phyloP scores from a whole-genome alignment of 192 early-diverging fungal genomes.

The Gaertneriomyces sp. region DNA sequence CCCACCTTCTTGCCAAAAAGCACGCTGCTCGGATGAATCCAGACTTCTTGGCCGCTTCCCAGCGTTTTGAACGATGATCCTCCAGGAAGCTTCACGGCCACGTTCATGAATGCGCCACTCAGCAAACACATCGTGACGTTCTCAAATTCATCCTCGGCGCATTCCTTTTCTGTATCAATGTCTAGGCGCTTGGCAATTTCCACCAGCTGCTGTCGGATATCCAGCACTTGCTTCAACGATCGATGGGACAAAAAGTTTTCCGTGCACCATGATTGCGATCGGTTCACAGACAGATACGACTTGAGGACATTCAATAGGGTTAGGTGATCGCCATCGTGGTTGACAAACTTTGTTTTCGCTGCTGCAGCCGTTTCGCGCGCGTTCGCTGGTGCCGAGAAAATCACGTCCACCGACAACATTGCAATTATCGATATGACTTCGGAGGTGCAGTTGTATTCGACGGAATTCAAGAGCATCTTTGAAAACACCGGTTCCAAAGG shows the following conservation, averaged over 20 bases:
- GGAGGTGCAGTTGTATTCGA: constrained; percentile 65
- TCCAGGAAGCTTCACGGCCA: constrained; percentile 81
- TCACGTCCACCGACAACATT: constrained; percentile 84
- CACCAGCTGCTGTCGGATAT: constrained; percentile 82
- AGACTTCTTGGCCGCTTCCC: constrained; percentile 61
- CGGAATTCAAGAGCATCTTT: constrained; percentile 85
- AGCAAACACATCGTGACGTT: constrained; percentile 79
- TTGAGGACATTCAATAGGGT: constrained; percentile 83
- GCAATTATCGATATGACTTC: constrained; percentile 90
- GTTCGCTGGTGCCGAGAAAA: constrained; percentile 86
- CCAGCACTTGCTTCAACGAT: constrained; percentile 79
- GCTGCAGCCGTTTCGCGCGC: constrained; percentile 76
- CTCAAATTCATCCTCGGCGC: constrained; percentile 68
- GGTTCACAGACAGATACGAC: constrained; percentile 71
- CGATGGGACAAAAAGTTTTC: constrained; percentile 89
- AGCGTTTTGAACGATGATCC: constrained; percentile 74
- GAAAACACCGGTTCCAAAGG: constrained; percentile 87
- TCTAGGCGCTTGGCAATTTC: constrained; percentile 66
- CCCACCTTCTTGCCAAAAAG: constrained; percentile 76
- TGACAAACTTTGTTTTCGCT: constrained; percentile 76
- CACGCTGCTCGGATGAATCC: constrained; percentile 84
- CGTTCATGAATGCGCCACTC: constrained; percentile 85
- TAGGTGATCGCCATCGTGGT: constrained; percentile 87
- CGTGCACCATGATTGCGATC: constrained; percentile 82
- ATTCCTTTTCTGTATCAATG: constrained; percentile 60